Percentiles rank a stretch among this genome's conserved stretches.
Evolutionary conservation across 2,329 filamentous ascomycete species (phyloP).

Genomic region (Aspergillus hortae): DNA sequence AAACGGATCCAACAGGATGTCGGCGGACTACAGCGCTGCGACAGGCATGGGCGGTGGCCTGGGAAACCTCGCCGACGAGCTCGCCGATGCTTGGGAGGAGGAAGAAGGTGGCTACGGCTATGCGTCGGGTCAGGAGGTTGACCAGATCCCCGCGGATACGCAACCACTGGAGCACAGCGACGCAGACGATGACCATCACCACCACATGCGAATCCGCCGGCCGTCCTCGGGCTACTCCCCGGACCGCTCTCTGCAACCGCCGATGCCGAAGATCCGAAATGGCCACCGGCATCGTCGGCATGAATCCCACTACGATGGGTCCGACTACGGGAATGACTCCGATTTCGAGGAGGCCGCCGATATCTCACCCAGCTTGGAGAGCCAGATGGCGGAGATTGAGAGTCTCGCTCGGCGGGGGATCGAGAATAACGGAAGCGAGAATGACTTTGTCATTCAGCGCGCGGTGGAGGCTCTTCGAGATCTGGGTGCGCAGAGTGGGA

Average conservation of each 20-base stretch:
- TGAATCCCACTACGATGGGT: constrained; percentile 53
- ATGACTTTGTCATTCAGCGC: constrained; percentile 51
- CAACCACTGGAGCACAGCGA: constrained; percentile 23
- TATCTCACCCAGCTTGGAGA: constrained; percentile 54
- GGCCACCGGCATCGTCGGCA: constrained; percentile 34
- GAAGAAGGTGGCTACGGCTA: constrained; percentile 48
- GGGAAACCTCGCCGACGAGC: constrained; percentile 61
- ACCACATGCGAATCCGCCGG: constrained; percentile 24
- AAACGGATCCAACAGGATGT: constrained; percentile 35
- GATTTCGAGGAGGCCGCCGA: constrained; percentile 52
- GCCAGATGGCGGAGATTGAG: constrained; percentile 54
- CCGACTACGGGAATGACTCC: constrained; percentile 56
- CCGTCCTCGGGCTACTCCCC: constrained; percentile 21
- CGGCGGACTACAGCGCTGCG: constrained; percentile 36
- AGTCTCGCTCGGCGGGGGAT: constrained; percentile 52
- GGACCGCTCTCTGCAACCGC: constrained; percentile 29
- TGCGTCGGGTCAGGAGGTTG: constrained; percentile 33
- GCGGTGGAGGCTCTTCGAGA: constrained; percentile 52
- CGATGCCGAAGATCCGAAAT: constrained; percentile 38
- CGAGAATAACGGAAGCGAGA: constrained; percentile 50
- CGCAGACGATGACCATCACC: constrained; percentile 25
- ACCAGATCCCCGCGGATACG: constrained; percentile 21
- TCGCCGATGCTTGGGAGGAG: constrained; percentile 57
- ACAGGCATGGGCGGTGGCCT: constrained; percentile 45
- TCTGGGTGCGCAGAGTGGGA: constrained; percentile 52